A percentile compares a stretch with the other conserved stretches of the same genome.
Evolutionary conservation across 2,329 filamentous ascomycete species (phyloP).

Genomic region (Alternaria novae-zelandiae): DNA sequence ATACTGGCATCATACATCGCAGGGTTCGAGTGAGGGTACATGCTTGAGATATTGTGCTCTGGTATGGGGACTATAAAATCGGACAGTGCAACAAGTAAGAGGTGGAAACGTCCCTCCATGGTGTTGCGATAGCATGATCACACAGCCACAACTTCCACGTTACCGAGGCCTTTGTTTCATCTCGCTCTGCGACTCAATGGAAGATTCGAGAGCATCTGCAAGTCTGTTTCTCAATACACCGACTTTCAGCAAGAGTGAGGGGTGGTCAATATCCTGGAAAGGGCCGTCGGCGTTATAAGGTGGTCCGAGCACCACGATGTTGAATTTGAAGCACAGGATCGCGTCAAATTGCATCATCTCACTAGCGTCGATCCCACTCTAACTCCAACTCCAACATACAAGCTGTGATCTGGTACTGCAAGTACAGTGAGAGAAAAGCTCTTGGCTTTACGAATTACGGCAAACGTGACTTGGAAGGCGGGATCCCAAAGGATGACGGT

Average conservation of each 20-base stretch:
- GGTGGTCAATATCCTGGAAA: background rate
- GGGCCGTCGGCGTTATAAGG: background rate
- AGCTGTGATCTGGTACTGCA: background rate
- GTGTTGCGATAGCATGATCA: background rate
- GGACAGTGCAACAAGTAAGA: background rate
- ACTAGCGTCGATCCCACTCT: constrained; percentile 15
- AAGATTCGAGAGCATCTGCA: background rate
- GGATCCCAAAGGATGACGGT: background rate
- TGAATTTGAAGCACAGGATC: constrained; percentile 18
- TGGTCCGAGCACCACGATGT: constrained; percentile 11
- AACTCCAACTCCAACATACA: constrained; percentile 19
- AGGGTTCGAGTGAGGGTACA: constrained; percentile 7
- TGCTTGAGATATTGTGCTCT: background rate
- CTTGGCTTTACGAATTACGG: background rate
- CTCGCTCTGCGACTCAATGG: background rate
- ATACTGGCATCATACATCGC: constrained; percentile 5
- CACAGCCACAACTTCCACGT: background rate
- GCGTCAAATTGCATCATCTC: constrained; percentile 27
- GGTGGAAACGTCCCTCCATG: background rate
- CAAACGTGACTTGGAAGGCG: background rate
- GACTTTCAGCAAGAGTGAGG: background rate
- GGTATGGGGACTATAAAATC: background rate
- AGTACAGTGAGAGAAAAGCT: background rate
- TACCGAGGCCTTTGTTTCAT: background rate
- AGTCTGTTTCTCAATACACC: background rate